phyloP scores from a whole-genome alignment of 1,284 basidiomycete species.

The Trametes polyzona region DNA sequence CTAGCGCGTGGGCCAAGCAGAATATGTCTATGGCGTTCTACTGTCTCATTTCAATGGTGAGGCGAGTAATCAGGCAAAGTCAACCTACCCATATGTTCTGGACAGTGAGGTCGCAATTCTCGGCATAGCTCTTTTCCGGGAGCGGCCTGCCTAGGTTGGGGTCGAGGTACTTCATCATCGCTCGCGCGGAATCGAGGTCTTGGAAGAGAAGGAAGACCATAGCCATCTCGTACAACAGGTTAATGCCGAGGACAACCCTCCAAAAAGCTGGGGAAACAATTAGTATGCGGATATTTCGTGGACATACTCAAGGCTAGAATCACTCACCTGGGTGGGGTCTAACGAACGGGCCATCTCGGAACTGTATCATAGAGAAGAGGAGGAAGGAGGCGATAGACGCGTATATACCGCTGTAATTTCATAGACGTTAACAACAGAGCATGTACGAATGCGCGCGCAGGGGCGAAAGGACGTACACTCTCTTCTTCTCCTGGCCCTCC shows the following conservation, averaged over 20 bases:
- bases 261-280: slow-evolving; percentile 56
- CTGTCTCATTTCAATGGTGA: slow-evolving; percentile 11
- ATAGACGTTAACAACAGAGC: slow-evolving; percentile 5
- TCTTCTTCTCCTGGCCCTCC: slow-evolving; percentile 77
- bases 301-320: background rate
- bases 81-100: slow-evolving; percentile 66
- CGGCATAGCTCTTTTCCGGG: slow-evolving; percentile 83
- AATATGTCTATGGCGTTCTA: slow-evolving; percentile 83
- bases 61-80: slow-evolving; percentile 14
- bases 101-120: slow-evolving; percentile 71
- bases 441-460: background rate
- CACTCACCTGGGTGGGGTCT: slow-evolving; percentile 40
- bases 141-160: slow-evolving; percentile 70
- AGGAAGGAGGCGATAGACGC: slow-evolving; percentile 73
- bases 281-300: slow-evolving; percentile 36
- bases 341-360: slow-evolving; percentile 75
- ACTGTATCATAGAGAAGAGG: slow-evolving; percentile 82
- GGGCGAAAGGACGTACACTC: slow-evolving; percentile 57
- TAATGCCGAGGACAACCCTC: slow-evolving; percentile 75
- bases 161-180: slow-evolving; percentile 79
- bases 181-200: slow-evolving; percentile 75
- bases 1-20: slow-evolving; percentile 79
- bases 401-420: slow-evolving; percentile 60
- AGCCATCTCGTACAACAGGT: slow-evolving; percentile 78
- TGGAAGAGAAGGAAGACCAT: slow-evolving; percentile 85